Evolutionary conservation across 495 filamentous ascomycete genomes (phyloP), one percentile per base, ranked within the genome.

Genomic region (Annulohypoxylon stygium): DNA sequence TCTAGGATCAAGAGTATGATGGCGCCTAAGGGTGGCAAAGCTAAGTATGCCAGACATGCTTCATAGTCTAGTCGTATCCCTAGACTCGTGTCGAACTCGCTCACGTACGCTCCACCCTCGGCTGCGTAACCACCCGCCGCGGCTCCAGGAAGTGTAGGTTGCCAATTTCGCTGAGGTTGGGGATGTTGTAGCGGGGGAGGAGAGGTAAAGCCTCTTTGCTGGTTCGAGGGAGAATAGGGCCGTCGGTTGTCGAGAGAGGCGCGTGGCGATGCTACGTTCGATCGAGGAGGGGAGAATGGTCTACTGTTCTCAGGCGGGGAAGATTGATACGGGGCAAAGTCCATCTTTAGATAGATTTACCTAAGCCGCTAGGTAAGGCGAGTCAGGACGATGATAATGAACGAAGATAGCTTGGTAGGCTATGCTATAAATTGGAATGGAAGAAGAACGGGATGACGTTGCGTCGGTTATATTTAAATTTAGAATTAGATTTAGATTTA

Each of bases 281-380:
- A 75, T 63, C 78, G 84, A 69, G 86, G 90, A 45, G 89, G 93
- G 14, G 91, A 95, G 80, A 91, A 88, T 50, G 89, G 89, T 72
- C 92, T 88, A 76, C 87, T 87, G 74, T 88, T 84, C 85, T 95
- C 93, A 23, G 94, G 94, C 11, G 92, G 90, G 66, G 90, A 90
- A 81, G 94, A 87, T 86, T 98, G 95, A 82, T 98, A 98, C 34
- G 95, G 95, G 30, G 95, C 95, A 82, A 98, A 98, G 81, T 97
- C 93, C 93, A 97, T 97, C 41, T 60, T 60, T 4, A 3, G 53
- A 16, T 57, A 34, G 18, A 26, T 14, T 14, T 53, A 9, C 20
- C 50, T 30, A 30, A 30, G 39, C 39, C 39, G 12, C 33, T 16
- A 37, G n/a, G 26, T 20, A 34, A 4, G 25, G 14, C 10, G n/a